phyloP scores from a whole-genome alignment of 129 eudicot genomes.

The Arctium minus region DNA sequence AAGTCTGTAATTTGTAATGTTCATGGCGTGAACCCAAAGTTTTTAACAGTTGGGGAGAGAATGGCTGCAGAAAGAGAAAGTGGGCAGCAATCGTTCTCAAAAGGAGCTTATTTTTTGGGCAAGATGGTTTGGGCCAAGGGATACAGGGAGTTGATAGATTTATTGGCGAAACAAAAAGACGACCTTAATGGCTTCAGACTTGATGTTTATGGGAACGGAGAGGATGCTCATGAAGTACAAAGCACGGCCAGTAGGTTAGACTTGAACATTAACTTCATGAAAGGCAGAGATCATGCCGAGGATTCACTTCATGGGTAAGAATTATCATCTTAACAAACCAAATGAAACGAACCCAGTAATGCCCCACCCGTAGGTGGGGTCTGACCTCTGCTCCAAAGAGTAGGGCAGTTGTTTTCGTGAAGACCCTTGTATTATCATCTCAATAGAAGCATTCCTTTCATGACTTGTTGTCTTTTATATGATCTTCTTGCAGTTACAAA shows the following conservation, averaged over 20 bases:
- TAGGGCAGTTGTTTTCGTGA: too few species aligned
- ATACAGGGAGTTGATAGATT: constrained; percentile 77
- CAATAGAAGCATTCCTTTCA: too few species aligned
- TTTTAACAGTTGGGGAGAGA: constrained; percentile 73
- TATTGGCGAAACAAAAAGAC: constrained; percentile 68
- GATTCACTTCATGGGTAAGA: constrained; percentile 85
- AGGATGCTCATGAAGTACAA: constrained; percentile 95
- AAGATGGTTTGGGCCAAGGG: constrained; percentile 99
- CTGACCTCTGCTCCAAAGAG: too few species aligned
- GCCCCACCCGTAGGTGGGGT: too few species aligned
- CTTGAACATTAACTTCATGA: constrained; percentile 73
- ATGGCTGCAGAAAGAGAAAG: constrained; percentile 68
- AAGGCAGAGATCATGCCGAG: constrained; percentile 96
- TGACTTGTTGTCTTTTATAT: background rate
- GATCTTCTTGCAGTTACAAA: constrained; percentile 70
- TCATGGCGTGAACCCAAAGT: constrained; percentile 94
- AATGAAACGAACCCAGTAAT: too few species aligned
- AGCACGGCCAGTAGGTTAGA: constrained; percentile 59
- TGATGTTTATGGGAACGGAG: constrained; percentile 95
- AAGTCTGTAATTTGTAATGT: constrained; percentile 84
- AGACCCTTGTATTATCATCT: too few species aligned
- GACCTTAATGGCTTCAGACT: constrained; percentile 77
- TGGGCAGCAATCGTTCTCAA: constrained; percentile 65
- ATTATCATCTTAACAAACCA: background rate
- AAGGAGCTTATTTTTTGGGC: constrained; percentile 95